A percentile compares a stretch with the other conserved stretches of the same genome.
Evolutionary conservation across 176 grass and related monocot species (phyloP).

Genomic region (Hyparrhenia diplandra): DNA sequence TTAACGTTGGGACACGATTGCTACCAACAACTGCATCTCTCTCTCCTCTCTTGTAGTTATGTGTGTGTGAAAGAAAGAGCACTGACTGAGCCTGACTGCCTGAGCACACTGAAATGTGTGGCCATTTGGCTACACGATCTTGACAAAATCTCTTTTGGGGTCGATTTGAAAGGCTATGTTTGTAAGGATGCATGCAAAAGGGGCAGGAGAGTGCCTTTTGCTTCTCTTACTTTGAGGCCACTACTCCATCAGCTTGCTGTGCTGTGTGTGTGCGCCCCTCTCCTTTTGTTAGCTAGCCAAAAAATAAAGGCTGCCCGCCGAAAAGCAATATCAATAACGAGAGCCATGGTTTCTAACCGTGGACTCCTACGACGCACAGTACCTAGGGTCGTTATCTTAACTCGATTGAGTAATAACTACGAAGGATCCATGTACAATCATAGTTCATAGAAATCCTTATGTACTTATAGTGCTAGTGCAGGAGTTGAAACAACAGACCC

Average conservation of each 20-base stretch:
- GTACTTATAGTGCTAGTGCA: neutral
- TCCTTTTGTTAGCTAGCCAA: conserved; percentile 54
- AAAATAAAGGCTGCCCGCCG: conserved; percentile 21
- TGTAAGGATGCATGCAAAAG: conserved; percentile 49
- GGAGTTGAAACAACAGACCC: neutral
- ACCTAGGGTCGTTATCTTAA: conserved; percentile 50
- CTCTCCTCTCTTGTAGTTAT: neutral
- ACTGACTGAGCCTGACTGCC: neutral
- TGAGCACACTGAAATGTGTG: conserved; percentile 43
- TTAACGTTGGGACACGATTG: conserved; percentile 17
- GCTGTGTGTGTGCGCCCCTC: conserved; percentile 11
- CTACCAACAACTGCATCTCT: neutral
- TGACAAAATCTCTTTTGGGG: conserved; percentile 39
- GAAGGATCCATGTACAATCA: conserved; percentile 23
- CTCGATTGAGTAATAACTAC: conserved; percentile 44
- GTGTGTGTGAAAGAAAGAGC: neutral
- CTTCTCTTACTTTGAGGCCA: conserved; percentile 54
- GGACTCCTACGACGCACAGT: conserved; percentile 25
- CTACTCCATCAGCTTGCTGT: conserved; percentile 30
- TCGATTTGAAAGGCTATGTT: conserved; percentile 57
- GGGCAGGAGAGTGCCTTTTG: conserved; percentile 42
- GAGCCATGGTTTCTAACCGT: neutral
- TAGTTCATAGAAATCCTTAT: conserved; percentile 13
- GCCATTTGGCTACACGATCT: conserved; percentile 41
- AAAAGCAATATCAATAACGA: conserved; percentile 16